Evolutionary conservation across 345 rosid genomes (phyloP), one percentile per base, ranked within the genome.

Genomic region (Eucalyptus regnans): DNA sequence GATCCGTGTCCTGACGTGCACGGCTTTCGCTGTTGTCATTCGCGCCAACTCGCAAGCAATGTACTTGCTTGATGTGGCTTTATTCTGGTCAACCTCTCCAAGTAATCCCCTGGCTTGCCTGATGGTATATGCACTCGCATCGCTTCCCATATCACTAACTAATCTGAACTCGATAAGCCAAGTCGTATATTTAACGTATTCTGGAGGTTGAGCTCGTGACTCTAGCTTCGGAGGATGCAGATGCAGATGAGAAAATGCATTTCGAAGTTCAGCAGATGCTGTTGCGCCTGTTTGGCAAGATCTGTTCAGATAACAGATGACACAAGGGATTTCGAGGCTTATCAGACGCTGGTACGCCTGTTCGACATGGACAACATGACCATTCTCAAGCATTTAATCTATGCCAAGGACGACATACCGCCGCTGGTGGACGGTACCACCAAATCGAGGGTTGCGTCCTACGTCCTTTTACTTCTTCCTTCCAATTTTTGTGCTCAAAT

Each of bases 371-470:
- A 94, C 89, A 94, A 93, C 91, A 86, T 91, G 89, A 91, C 80
- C 91, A 89, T 90, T 49, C 92, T 94, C 64, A 89, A 46, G 90
- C 93, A 92, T 66, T 68, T 94, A 86, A 92, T 93, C 87, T 88
- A 85, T 62, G 89, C 90, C 52, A 92, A 90, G 83, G 94, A 94
- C 48, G 94, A 94, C 87, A 90, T 89, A 29, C 90, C 48, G 18
- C 94, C 94, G 56, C 92, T 94, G 14, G 15, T 52, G 50, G 91
- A 94, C 25, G 92, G 94, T 50, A 37, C 89, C 81, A 54, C 91
- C 17, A 89, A 88, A 88, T 87, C 54, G 56, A 90, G 92, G 92
- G 95, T 93, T 29, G 8, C 56, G 58, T 62, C 37, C 29, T 44
- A 50, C 41, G 1, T 66, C 10, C 41, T 71, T 33, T 37, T 71